These are phyloP conservation scores for Alnus rubra DNA, from an alignment of 306 rosid species.

Conservation along the genomic window DNA sequence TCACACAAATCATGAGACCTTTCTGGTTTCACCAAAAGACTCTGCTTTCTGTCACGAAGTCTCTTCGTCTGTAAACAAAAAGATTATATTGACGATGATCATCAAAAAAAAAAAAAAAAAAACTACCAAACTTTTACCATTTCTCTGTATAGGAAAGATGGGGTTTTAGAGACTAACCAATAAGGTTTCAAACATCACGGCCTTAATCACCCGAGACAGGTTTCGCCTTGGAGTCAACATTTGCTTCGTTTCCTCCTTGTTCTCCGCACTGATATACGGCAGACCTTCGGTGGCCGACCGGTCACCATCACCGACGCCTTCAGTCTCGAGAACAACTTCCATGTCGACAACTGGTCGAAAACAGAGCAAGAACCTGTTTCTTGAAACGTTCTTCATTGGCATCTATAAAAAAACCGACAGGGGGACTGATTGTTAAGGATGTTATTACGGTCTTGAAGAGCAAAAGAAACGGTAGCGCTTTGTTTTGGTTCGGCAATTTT, in stretches of 20 bases:
- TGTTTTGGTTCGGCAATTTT: too few relatives aligned
- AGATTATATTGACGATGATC: neutral
- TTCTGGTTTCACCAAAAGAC: constrained; percentile 21
- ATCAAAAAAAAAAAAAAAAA: neutral
- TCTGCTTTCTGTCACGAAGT: constrained; percentile 31
- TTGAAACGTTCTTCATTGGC: constrained; percentile 55
- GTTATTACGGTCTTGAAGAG: constrained; percentile 11
- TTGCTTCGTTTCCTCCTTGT: constrained; percentile 8
- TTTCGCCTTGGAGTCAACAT: constrained; percentile 32
- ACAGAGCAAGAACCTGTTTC: constrained; percentile 65
- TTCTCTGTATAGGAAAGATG: neutral
- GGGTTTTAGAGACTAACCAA: constrained; percentile 40
- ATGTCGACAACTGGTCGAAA: constrained; percentile 61
- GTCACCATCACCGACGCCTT: constrained; percentile 1
- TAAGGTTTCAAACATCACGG: constrained; percentile 47
- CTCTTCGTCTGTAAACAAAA: constrained; percentile 38
- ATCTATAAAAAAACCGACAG: neutral
- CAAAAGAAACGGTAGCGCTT: constrained; percentile 13
- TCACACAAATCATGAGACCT: constrained; percentile 16
- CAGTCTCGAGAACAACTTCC: constrained; percentile 45
- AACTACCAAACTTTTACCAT: neutral
- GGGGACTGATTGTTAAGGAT: neutral
- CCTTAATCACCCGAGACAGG: constrained; percentile 48
- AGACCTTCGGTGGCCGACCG: constrained; percentile 33
- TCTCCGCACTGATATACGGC: constrained; percentile 14